Base-by-base conservation (phyloP, 176 grass and related monocot genomes). In the Ananas comosus region DNA sequence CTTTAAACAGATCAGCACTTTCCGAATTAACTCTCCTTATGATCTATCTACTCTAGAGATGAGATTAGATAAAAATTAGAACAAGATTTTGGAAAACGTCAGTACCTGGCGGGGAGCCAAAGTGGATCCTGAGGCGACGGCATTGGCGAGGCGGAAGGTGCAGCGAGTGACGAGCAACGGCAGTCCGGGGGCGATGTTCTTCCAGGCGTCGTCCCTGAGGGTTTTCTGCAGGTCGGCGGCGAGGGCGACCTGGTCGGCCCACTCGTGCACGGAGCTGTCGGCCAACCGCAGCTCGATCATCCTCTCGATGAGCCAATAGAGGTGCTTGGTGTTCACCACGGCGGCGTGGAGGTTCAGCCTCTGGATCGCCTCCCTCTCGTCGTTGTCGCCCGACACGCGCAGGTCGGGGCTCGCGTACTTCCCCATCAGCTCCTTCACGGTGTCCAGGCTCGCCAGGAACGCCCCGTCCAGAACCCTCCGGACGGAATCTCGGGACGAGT, bases 341-440 rank as follows among this genome's bases (percentile, higher is more conserved):
- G 84, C 86, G 2, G 89, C 83, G 2, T 97, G 89, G 19, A 97
- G 57, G 65, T 90, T 88, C 8, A 97, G 48, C 82, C 80, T 92
- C 63, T 97, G 89, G 63, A 97, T 90, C 0, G 89, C 89, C 54
- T 97, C 93, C 0, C 86, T 83, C 73, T 92, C 93, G 42, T 97
- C 93, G 53, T 86, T 87, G 65, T 90, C 81, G 50, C 81, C 79
- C 0, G 85, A 54, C 3, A 92, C 77, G 68, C 89, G 84, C 70
- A 92, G 88, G 50, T 96, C 86, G 0, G 86, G 92, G 75, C 85
- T 96, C 0, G 92, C 88, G 9, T 96, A 91, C 73, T 96, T 91
- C 22, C 85, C 88, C 78, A 96, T 83, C 10, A 91, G 81, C 64
- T 96, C 92, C 77, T 88, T 91, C 28, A 96, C 73, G 22, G 79